phyloP scores from a whole-genome alignment of 805 yeast genomes.

The Saturnispora sanitii region DNA sequence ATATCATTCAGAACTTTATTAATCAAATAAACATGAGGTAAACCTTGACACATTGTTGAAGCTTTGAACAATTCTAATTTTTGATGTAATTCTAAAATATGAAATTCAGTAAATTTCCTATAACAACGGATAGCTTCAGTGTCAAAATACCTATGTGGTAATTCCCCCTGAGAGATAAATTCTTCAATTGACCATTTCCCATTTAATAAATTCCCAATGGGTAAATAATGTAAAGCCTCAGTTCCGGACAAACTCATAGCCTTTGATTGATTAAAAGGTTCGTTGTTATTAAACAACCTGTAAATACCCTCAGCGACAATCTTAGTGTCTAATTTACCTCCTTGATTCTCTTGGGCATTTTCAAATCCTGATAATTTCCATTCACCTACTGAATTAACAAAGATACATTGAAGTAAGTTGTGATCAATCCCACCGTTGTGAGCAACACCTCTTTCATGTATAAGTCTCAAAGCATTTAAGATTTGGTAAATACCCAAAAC shows the following conservation, averaged over 20 bases:
- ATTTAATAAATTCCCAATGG: constrained; percentile 3
- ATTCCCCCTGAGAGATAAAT: constrained; percentile 26
- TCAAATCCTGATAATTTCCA: constrained; percentile 85
- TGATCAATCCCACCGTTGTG: constrained; percentile 49
- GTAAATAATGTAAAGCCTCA: not conserved
- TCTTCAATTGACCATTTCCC: constrained; percentile 23
- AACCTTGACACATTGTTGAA: constrained; percentile 32
- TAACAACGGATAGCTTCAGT: constrained; percentile 44
- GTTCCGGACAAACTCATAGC: constrained; percentile 5
- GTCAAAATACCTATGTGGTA: constrained; percentile 24
- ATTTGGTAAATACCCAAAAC: constrained; percentile 49
- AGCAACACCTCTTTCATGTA: constrained; percentile 48
- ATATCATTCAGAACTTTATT: constrained; percentile 65
- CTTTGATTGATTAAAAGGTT: not conserved
- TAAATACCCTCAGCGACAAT: constrained; percentile 2
- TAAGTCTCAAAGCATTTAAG: constrained; percentile 42
- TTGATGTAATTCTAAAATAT: constrained; percentile 43
- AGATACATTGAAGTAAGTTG: constrained; percentile 42
- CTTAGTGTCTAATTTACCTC: constrained; percentile 1
- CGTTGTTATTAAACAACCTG: not conserved
- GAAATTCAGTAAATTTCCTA: constrained; percentile 44
- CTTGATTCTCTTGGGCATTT: constrained; percentile 39
- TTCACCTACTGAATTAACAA: constrained; percentile 60
- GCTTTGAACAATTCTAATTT: constrained; percentile 38
- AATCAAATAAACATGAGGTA: constrained; percentile 41